phyloP scores from a whole-genome alignment of 192 early-diverging fungal genomes.

The Allomyces macrogynus region DNA sequence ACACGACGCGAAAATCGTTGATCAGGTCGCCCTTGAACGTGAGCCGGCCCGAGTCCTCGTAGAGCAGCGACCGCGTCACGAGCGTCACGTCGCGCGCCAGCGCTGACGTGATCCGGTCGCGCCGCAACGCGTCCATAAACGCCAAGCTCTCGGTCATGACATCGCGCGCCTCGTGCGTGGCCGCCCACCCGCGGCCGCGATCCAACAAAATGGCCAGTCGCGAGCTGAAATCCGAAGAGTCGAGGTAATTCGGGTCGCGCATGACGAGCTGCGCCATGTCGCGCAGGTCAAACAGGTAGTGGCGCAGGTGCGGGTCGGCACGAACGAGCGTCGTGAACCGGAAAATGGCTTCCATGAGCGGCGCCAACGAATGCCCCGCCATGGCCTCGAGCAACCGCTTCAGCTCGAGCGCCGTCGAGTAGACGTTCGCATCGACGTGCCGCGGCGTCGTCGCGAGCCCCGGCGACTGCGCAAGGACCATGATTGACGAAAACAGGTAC shows the following conservation, averaged over 20 bases:
- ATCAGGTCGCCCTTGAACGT: slow-evolving; percentile 5
- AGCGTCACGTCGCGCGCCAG: neutral
- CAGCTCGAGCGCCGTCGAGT: neutral
- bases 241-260: neutral
- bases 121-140: neutral
- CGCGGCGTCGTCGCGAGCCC: neutral
- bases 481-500: neutral
- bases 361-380: neutral
- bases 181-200: neutral
- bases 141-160: neutral
- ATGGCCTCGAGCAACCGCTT: neutral
- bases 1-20: slow-evolving; percentile 3
- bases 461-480: neutral
- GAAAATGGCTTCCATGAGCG: neutral
- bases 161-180: neutral
- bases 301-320: neutral
- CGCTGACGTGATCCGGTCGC: neutral
- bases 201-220: neutral
- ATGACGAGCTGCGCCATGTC: neutral
- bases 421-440: neutral
- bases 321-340: neutral
- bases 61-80: neutral
- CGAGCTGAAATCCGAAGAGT: neutral
- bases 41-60: slow-evolving; percentile 1
- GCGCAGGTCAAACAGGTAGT: neutral